Evolutionary conservation across 2,329 filamentous ascomycete species (phyloP).

Genomic region (Xylogone sp.): DNA sequence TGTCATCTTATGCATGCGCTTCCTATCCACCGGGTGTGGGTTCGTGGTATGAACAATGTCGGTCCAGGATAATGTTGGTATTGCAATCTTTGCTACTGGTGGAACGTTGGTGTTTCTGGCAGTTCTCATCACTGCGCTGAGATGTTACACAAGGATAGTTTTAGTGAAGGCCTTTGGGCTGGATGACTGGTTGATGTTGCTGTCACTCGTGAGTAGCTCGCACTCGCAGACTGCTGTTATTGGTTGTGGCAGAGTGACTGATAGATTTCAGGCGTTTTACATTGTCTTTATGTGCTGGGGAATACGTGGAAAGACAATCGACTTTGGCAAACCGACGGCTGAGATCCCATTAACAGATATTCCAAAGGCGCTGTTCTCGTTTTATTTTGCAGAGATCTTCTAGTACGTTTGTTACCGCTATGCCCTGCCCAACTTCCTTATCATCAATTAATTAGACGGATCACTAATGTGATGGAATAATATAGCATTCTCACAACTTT

Average conservation of each 20-base stretch:
- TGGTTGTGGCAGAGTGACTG: not conserved
- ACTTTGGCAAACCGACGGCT: not conserved
- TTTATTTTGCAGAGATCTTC: slow-evolving; percentile 5
- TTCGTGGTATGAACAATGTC: not conserved
- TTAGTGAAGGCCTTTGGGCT: slow-evolving; percentile 23
- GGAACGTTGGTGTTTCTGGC: not conserved
- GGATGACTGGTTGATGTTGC: slow-evolving; percentile 17
- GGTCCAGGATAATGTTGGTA: not conserved
- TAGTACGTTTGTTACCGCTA: not conserved
- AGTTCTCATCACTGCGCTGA: slow-evolving; percentile 2
- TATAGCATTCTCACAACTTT: slow-evolving; percentile 1
- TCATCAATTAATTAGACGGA: too few relatives aligned
- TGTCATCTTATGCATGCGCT: not conserved
- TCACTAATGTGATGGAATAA: too few relatives aligned
- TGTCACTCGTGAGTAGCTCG: not conserved
- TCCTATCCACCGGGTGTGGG: not conserved
- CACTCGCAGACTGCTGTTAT: not conserved
- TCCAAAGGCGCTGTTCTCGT: not conserved
- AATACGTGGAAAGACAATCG: not conserved
- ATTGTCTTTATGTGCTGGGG: not conserved
- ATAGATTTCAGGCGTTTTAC: not conserved
- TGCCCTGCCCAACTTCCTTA: not conserved
- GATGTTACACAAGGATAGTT: slow-evolving; percentile 19
- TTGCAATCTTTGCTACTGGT: not conserved
- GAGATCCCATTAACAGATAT: not conserved